A percentile compares a stretch with the other conserved stretches of the same genome.
Evolutionary conservation across 345 rosid genomes (phyloP).

Genomic region (Erysimum cheiranthoides): DNA sequence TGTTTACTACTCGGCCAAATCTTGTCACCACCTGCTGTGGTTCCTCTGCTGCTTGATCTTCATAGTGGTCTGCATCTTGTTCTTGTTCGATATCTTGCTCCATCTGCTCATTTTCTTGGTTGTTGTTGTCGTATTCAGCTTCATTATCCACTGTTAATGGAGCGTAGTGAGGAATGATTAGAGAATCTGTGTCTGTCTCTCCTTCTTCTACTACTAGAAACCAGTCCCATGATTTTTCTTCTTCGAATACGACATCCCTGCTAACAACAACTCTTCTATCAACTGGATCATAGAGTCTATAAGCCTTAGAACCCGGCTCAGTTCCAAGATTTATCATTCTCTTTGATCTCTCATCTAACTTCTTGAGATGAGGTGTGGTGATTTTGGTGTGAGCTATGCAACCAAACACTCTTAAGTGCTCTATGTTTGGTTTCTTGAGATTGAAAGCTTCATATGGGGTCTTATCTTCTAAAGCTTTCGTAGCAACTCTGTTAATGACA

Average conservation of each 20-base stretch:
- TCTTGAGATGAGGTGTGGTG: neutral
- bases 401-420: neutral
- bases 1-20: neutral
- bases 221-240: neutral
- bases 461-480: neutral
- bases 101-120: neutral
- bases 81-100: neutral
- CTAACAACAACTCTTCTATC: neutral
- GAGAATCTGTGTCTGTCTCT: too few species aligned
- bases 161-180: too few species aligned
- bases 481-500: neutral
- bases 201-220: too few species aligned
- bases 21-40: fast-evolving
- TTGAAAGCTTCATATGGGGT: neutral
- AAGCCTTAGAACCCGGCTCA: neutral
- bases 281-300: neutral
- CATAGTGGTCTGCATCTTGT: neutral
- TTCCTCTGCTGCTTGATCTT: neutral
- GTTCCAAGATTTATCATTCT: neutral
- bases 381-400: neutral
- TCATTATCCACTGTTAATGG: neutral
- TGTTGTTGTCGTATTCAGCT: neutral
- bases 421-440: neutral
- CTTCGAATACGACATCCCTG: neutral
- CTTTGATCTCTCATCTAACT: neutral